Conservation (phyloP, 202 grass and related monocot species). For the Carex arenaria region DNA sequence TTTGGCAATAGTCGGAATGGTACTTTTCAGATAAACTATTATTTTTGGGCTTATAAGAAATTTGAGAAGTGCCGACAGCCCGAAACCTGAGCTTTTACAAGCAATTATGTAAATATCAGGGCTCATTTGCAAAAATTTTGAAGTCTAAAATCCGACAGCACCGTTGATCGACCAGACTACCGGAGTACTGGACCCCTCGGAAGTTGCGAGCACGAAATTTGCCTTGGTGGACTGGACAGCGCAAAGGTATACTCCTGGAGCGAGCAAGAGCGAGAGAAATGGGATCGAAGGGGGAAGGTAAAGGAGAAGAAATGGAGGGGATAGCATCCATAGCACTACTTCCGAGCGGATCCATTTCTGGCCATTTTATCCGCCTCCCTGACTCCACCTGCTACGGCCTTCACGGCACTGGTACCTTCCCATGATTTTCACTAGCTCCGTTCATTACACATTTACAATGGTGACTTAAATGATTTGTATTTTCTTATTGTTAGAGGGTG, state of each 20-base stretch:
- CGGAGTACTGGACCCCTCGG: neutral
- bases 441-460: neutral
- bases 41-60: neutral
- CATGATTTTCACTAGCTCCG: neutral
- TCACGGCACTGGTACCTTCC: conserved; percentile 55
- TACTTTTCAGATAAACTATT: neutral
- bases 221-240: conserved; percentile 10
- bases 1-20: neutral
- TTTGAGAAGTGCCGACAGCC: neutral
- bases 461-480: neutral
- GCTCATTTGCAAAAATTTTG: neutral
- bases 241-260: conserved; percentile 7
- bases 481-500: neutral
- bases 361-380: conserved; percentile 75
- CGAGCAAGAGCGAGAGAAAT: neutral
- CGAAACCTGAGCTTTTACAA: neutral
- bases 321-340: conserved; percentile 82
- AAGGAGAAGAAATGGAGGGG: conserved; percentile 59
- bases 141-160: neutral
- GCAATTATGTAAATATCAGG: neutral
- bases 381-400: conserved; percentile 77
- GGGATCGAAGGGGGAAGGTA: conserved; percentile 27
- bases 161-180: neutral
- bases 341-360: conserved; percentile 67
- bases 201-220: neutral